These are phyloP conservation scores for Diaporthe sp. DNA, from an alignment of 2,329 filamentous ascomycete species.

Conservation along the genomic window DNA sequence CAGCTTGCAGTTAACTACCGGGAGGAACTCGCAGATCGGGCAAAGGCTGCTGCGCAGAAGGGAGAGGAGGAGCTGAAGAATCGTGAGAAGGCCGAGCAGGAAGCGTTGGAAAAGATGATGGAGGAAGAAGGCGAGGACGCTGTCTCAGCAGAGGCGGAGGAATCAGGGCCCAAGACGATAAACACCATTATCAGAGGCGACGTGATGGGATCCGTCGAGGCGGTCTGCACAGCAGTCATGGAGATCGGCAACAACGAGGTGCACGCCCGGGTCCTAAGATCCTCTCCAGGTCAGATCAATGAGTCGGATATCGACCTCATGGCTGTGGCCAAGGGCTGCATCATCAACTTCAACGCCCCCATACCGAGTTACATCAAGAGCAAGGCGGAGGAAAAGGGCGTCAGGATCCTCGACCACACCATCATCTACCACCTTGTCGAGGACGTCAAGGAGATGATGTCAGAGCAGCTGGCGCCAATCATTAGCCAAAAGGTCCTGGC, in stretches of 20 bases:
- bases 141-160: constrained; percentile 54
- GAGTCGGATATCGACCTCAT: constrained; percentile 94
- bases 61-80: constrained; percentile 78
- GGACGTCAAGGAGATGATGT: constrained; percentile 77
- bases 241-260: constrained; percentile 90
- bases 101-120: constrained; percentile 54
- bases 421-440: constrained; percentile 88
- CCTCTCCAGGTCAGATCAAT: constrained; percentile 81
- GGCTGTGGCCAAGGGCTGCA: constrained; percentile 78
- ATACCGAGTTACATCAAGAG: constrained; percentile 77
- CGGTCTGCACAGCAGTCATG: constrained; percentile 82
- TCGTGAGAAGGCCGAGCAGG: constrained; percentile 66
- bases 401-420: constrained; percentile 86
- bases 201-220: constrained; percentile 94
- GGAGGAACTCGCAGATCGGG: constrained; percentile 77
- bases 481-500: constrained; percentile 81
- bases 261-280: constrained; percentile 80
- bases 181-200: constrained; percentile 94
- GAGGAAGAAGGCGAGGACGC: constrained; percentile 51
- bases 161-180: constrained; percentile 66
- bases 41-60: constrained; percentile 84
- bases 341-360: constrained; percentile 88
- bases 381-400: constrained; percentile 78
- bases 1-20: constrained; percentile 85
- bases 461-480: constrained; percentile 76